Percentiles rank a stretch among this genome's conserved stretches.
Evolutionary conservation across 495 filamentous ascomycete species (phyloP).

Genomic region (Penicillium taxi): DNA sequence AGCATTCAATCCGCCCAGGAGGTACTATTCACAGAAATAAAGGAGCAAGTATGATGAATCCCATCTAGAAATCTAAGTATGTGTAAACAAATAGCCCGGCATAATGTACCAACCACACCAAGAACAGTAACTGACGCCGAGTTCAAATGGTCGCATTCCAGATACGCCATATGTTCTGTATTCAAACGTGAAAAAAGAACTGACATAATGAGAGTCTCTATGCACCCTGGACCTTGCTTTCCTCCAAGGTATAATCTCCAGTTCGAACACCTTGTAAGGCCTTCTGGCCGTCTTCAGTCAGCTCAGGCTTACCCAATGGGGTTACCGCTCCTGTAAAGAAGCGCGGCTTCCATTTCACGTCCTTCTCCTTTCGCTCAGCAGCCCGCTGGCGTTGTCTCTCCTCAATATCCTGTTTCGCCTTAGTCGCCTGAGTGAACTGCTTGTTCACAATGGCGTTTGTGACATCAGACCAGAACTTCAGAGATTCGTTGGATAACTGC

Average conservation of each 20-base stretch:
- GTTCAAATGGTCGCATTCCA: conserved; percentile 20
- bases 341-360: conserved; percentile 70
- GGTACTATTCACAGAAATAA: conserved; percentile 13
- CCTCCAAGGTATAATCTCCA: conserved; percentile 48
- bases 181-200: conserved; percentile 3
- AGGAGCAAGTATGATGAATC: no score
- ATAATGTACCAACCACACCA: background rate
- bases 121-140: conserved; percentile 10
- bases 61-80: conserved; percentile 18
- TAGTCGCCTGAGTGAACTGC: conserved; percentile 76
- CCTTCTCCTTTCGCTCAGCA: conserved; percentile 59
- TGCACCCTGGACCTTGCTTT: conserved; percentile 38
- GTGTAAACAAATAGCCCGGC: conserved; percentile 1
- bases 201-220: conserved; percentile 14
- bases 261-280: conserved; percentile 61
- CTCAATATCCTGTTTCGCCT: conserved; percentile 82
- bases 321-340: conserved; percentile 77
- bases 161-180: conserved; percentile 20
- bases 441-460: conserved; percentile 80
- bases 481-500: conserved; percentile 85
- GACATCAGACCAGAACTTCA: conserved; percentile 78
- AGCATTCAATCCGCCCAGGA: no score
- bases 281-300: conserved; percentile 68
- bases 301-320: conserved; percentile 65
- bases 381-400: conserved; percentile 81